Evolutionary conservation across 208 protist species (phyloP), one percentile per base, ranked within the genome.

Genomic region (Trypanosoma conorhini): DNA sequence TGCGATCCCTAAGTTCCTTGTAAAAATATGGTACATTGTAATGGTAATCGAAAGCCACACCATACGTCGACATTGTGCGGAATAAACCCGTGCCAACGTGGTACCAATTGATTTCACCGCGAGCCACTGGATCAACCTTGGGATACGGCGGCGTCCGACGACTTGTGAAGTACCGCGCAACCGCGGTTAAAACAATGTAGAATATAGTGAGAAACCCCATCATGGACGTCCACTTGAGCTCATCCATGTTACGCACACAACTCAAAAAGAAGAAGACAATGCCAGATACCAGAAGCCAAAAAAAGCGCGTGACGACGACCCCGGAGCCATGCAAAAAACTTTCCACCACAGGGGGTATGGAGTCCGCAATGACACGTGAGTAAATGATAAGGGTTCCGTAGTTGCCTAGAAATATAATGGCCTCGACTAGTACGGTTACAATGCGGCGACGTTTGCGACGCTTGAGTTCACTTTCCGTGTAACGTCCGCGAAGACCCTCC

Each of bases 161-260:
- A 65, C 65, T 78, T 40, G 87, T 93, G 65, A 83, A 74, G 46
- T 77, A 93, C 17, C 89, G 85, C 44, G 79, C 81, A 26, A 79
- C 28, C 13, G 92, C 79, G 7, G 72, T n/a, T 22, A 90, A 13
- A n/a, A 91, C 78, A 68, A 95, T 82, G 69, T 95, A 93, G 7
- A 95, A 80, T 50, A 95, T 95, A 40, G 89, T 92, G 19, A 91
- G 60, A 58, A 95, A 93, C 15, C 85, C 89, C 17, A 95, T 75
- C 42, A 91, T 50, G 21, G 89, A 95, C 19, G 83, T 80, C 81
- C 83, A 91, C 79, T 93, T 95, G 33, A 95, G 82, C 74, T 95
- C 89, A 65, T 88, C 78, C 82, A 95, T 91, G 62, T 90, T 88
- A 22, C 85, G 80, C n/a, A 74, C 75, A 62, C 80, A 93, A 63